Evolutionary conservation across 2,329 filamentous ascomycete species (phyloP).

Genomic region (Grosmannia huntii): DNA sequence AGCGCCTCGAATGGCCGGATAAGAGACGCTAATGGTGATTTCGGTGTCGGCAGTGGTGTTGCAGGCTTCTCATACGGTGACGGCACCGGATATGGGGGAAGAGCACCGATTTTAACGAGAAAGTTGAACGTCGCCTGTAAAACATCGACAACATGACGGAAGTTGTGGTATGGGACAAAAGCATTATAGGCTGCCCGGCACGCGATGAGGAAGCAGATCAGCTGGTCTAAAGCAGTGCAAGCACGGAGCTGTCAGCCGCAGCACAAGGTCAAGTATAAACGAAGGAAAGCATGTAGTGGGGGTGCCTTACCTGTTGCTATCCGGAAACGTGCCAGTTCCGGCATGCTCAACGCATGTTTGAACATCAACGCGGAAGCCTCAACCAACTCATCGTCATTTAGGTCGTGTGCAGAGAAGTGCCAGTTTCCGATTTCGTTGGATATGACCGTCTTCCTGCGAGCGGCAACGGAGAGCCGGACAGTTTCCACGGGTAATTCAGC

Average conservation of each 20-base stretch:
- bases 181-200: conserved; percentile 91
- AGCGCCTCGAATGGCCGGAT: conserved; percentile 81
- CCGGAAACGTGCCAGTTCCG: conserved; percentile 69
- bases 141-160: conserved; percentile 92
- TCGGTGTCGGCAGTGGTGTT: conserved; percentile 58
- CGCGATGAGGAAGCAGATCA: conserved; percentile 75
- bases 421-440: conserved; percentile 61
- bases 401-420: conserved; percentile 83
- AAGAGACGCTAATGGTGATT: conserved; percentile 58
- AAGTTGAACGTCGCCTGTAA: conserved; percentile 89
- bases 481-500: conserved; percentile 50
- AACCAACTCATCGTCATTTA: conserved; percentile 80
- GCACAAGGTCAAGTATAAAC: background rate
- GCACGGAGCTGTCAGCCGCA: background rate
- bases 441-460: conserved; percentile 52
- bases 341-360: conserved; percentile 71
- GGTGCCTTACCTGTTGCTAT: conserved; percentile 56
- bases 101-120: conserved; percentile 63
- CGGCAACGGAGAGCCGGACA: conserved; percentile 54
- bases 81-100: conserved; percentile 51
- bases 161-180: conserved; percentile 96
- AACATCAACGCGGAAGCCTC: conserved; percentile 81
- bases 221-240: conserved; percentile 43
- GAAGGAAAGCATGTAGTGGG: background rate
- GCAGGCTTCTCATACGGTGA: background rate